These are phyloP conservation scores for Periconia sp. DNA, from an alignment of 2,329 filamentous ascomycete genomes.

Conservation along the genomic window DNA sequence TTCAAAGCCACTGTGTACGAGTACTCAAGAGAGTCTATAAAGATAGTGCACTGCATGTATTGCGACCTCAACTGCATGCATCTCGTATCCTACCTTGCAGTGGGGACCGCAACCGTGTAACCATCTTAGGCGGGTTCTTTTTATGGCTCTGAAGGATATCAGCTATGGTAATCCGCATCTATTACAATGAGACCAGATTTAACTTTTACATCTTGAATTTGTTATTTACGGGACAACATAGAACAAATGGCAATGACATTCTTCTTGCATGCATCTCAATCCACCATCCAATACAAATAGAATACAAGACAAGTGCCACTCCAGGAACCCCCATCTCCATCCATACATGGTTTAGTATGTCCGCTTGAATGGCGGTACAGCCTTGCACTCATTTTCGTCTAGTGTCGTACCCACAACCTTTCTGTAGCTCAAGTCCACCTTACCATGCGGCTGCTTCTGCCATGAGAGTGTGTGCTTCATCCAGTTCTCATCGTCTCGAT, in stretches of 20 bases:
- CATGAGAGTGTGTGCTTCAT: constrained; percentile 99
- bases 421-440: constrained; percentile 86
- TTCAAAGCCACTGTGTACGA: constrained; percentile 8
- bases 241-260: background rate
- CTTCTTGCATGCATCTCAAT: background rate
- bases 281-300: constrained; percentile 40
- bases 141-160: no score
- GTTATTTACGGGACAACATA: no score
- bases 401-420: constrained; percentile 81
- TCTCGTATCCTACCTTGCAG: no score
- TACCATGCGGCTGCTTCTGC: constrained; percentile 90
- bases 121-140: no score
- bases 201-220: no score
- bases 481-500: constrained; percentile 94
- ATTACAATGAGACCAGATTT: no score
- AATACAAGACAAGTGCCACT: constrained; percentile 11
- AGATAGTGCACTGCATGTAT: constrained; percentile 5
- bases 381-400: constrained; percentile 95
- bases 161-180: no score
- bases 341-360: constrained; percentile 69
- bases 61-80: no score
- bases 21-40: constrained; percentile 6
- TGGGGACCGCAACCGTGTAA: no score
- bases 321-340: background rate
- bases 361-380: constrained; percentile 95